Percentiles rank a stretch among this genome's conserved stretches.
These are phyloP conservation scores for Nitzschia sp. DNA, from an alignment of 108 stramenopile species.

Conservation along the genomic window DNA sequence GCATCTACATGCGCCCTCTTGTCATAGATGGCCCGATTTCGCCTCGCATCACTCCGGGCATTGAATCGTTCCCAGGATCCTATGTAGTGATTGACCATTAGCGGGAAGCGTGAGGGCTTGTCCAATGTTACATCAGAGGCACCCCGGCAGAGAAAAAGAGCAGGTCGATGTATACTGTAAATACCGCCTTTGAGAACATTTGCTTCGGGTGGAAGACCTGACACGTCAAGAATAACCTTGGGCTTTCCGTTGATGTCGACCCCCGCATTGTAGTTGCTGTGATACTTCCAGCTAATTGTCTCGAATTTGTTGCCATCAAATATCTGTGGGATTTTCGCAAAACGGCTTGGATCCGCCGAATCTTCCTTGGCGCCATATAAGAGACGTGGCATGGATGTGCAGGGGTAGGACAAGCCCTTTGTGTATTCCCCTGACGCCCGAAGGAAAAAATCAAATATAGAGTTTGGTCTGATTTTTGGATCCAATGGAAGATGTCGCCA, in stretches of 20 bases:
- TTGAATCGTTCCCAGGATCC: slow-evolving; percentile 46
- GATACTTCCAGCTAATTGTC: slow-evolving; percentile 26
- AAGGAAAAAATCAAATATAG: not conserved
- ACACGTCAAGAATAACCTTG: slow-evolving; percentile 36
- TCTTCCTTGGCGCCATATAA: slow-evolving; percentile 19
- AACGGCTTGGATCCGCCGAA: not conserved
- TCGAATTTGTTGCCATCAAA: slow-evolving; percentile 22
- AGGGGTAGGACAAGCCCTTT: slow-evolving; percentile 10
- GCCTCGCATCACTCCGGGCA: slow-evolving; percentile 32
- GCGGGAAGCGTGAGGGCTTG: slow-evolving; percentile 9
- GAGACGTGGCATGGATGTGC: slow-evolving; percentile 15
- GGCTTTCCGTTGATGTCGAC: slow-evolving; percentile 29
- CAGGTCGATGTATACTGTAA: slow-evolving; percentile 19
- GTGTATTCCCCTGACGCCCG: not conserved
- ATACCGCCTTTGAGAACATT: not conserved
- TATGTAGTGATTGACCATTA: slow-evolving; percentile 23
- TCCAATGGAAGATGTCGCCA: not conserved
- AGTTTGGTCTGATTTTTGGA: not conserved
- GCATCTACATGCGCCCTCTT: slow-evolving; percentile 16
- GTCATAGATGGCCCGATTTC: slow-evolving; percentile 29
- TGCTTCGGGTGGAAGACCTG: slow-evolving; percentile 10
- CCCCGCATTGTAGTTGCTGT: slow-evolving; percentile 15
- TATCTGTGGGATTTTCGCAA: slow-evolving; percentile 1
- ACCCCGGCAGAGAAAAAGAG: slow-evolving; percentile 10
- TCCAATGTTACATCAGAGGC: not conserved